phyloP scores from a whole-genome alignment of 1,139 yeast genomes.

The Scheffersomyces lignicola region DNA sequence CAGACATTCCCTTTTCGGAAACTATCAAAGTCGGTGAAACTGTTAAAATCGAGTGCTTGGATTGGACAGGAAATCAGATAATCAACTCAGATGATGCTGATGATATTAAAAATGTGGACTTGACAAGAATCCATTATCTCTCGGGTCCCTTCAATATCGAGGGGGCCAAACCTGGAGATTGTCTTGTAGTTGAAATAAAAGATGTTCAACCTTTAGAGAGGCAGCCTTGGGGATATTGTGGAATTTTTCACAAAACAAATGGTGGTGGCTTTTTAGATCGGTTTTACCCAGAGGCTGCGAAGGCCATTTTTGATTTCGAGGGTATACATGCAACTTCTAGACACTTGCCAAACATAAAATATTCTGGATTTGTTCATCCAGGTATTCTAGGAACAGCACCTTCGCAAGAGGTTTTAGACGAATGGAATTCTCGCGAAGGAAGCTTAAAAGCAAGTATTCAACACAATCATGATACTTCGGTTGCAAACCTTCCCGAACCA shows the following conservation, averaged over 20 bases:
- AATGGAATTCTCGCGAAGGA: slow-evolving; percentile 46
- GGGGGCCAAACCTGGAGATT: slow-evolving; percentile 49
- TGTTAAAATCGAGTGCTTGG: slow-evolving; percentile 49
- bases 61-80: slow-evolving; percentile 55
- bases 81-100: slow-evolving; percentile 47
- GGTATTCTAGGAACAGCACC: slow-evolving; percentile 54
- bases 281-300: slow-evolving; percentile 50
- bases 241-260: slow-evolving; percentile 45
- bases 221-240: slow-evolving; percentile 55
- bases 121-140: slow-evolving; percentile 45
- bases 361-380: slow-evolving; percentile 46
- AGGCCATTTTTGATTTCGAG: slow-evolving; percentile 52
- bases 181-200: slow-evolving; percentile 47
- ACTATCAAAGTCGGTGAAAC: slow-evolving; percentile 41
- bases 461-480: slow-evolving; percentile 28
- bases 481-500: slow-evolving; percentile 42
- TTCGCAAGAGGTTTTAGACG: slow-evolving; percentile 36
- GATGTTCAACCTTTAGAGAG: slow-evolving; percentile 53
- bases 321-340: slow-evolving; percentile 49
- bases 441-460: slow-evolving; percentile 30
- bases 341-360: slow-evolving; percentile 49
- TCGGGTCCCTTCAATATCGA: slow-evolving; percentile 49
- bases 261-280: slow-evolving; percentile 52
- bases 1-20: slow-evolving; percentile 43
- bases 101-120: slow-evolving; percentile 44